Base-by-base conservation (phyloP, 208 protist genomes). In the Trypanosoma cruzi region DNA sequence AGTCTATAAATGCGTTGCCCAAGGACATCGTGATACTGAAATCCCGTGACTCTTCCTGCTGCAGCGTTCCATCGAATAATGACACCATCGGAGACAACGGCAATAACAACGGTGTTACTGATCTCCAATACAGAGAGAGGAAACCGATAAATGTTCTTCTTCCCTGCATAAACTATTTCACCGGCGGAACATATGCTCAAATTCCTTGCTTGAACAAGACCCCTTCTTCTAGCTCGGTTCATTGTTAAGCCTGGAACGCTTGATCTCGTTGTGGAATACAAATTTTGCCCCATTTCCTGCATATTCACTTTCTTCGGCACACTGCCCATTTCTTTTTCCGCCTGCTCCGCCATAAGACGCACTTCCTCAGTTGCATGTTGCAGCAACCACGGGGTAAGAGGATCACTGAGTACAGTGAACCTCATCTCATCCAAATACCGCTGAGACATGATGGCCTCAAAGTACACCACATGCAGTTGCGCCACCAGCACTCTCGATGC, bases 1-100 rank as follows among this genome's bases (percentile, higher is more conserved):
- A 94, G 68, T 34, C 80, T 68, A 66, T 84, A 93, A 28, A 96
- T 81, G 64, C 73, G 86, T 59, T 92, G 85, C 26, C 91, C 91
- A 20, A 96, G 73, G 4, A 82, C 82, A 62, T 93, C 73, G 24
- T 80, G 82, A 3, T 78, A 73, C 0, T 69, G 65, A 67, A 81
- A 92, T 29, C 88, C 88, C 14, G 85, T 93, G 20, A 85, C 79
- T 13, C 67, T 70, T 55, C 88, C 76, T 16, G 82, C 86, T 22
- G 72, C 72, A 29, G 60, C 52, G 77, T 93, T 96, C 88, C 91
- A 96, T 7, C 87, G 91, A 55, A 94, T 91, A 54, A 96, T 87
- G n/a, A 86, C 92, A 64, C 91, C 91, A 65, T 96, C 88, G 29
- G 77, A 76, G 14, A 96, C 77, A 34, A 94, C 81, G 42, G 78